Evolutionary conservation across 169 alveolate species (phyloP).

Genomic region (Cryptosporidium parvum): DNA sequence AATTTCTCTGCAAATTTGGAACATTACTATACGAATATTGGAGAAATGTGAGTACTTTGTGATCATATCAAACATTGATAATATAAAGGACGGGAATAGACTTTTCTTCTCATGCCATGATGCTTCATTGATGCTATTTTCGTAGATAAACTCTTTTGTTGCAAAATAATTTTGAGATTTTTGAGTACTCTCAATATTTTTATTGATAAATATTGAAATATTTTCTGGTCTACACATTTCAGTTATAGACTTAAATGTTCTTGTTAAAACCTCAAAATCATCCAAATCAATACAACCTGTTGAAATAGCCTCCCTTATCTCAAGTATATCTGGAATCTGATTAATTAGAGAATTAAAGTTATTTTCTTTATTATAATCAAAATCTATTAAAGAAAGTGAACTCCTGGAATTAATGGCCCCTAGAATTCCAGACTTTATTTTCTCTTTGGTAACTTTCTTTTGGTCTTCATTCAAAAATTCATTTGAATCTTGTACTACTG

Average conservation of each 20-base stretch:
- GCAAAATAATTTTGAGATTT: neutral
- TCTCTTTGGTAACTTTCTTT: neutral
- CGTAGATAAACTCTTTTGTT: neutral
- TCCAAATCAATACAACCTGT: slow-evolving; percentile 44
- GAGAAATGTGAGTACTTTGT: neutral
- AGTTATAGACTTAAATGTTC: slow-evolving; percentile 1
- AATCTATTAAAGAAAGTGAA: neutral
- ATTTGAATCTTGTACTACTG: slow-evolving; percentile 19
- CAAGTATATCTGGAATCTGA: slow-evolving; percentile 51
- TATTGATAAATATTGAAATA: slow-evolving; percentile 25
- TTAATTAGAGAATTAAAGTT: neutral
- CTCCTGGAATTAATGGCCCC: neutral
- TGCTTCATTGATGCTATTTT: neutral
- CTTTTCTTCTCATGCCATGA: neutral
- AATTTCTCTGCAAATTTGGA: slow-evolving; percentile 29
- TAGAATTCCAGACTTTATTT: neutral
- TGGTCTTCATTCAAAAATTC: neutral
- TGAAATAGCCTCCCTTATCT: slow-evolving; percentile 48
- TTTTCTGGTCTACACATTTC: slow-evolving; percentile 57
- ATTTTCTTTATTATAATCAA: neutral
- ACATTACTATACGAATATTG: slow-evolving; percentile 29
- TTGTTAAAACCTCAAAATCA: slow-evolving; percentile 39
- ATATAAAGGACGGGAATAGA: slow-evolving; percentile 26
- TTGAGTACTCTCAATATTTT: neutral
- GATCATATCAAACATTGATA: slow-evolving; percentile 6